A percentile compares a stretch with the other conserved stretches of the same genome.
phyloP scores from a whole-genome alignment of 768 basidiomycete genomes.

The Rhizopogon vesiculosus region DNA sequence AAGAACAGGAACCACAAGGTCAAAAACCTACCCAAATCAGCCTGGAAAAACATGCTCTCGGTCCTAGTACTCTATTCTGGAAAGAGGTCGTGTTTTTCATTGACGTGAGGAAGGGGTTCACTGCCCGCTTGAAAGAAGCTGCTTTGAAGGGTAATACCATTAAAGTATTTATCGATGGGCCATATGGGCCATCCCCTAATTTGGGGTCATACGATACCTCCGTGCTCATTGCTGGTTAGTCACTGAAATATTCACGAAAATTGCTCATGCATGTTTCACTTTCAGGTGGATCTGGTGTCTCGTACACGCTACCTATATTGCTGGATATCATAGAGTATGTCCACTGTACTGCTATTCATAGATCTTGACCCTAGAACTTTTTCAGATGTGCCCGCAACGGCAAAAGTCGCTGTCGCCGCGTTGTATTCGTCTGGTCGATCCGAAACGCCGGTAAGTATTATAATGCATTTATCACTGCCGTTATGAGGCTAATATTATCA shows the following conservation, averaged over 20 bases:
- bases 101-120: constrained; percentile 53
- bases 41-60: background rate
- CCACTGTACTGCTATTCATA: background rate
- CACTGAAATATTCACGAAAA: background rate
- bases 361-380: background rate
- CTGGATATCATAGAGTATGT: constrained; percentile 38
- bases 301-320: constrained; percentile 42
- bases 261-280: background rate
- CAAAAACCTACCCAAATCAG: background rate
- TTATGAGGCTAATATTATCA: background rate
- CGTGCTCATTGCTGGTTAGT: constrained; percentile 43
- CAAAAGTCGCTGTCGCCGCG: constrained; percentile 23
- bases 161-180: constrained; percentile 52
- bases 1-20: background rate
- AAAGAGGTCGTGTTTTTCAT: constrained; percentile 46
- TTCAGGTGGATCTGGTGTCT: constrained; percentile 46
- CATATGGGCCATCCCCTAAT: constrained; percentile 41
- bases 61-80: constrained; percentile 5
- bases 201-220: constrained; percentile 37
- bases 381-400: constrained; percentile 9
- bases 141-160: constrained; percentile 27
- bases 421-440: constrained; percentile 40
- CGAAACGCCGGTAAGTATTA: constrained; percentile 30
- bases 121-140: constrained; percentile 35
- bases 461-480: background rate